These are phyloP conservation scores for Copromyces sp. DNA, from an alignment of 495 filamentous ascomycete genomes.

Conservation along the genomic window DNA sequence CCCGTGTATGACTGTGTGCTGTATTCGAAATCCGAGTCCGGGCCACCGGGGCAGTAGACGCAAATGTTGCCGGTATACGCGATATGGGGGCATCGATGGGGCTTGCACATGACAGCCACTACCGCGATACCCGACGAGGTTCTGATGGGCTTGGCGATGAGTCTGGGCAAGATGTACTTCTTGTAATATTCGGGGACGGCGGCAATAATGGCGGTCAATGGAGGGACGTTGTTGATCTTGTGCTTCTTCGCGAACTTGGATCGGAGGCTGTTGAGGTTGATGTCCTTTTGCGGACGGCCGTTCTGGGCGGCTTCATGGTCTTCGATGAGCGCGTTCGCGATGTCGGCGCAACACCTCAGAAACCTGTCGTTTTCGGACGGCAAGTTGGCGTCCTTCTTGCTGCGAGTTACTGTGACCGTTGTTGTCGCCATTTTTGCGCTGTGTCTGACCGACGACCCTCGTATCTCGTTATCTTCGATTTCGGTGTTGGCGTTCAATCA, in stretches of 20 bases:
- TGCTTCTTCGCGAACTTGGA: conserved; percentile 89
- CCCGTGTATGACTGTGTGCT: conserved; percentile 97
- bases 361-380: conserved; percentile 88
- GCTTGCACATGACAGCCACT: conserved; percentile 99
- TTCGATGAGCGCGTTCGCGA: conserved; percentile 85
- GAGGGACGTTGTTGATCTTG: conserved; percentile 70
- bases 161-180: conserved; percentile 92
- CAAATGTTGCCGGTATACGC: conserved; percentile 97
- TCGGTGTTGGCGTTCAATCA: not conserved
- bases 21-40: conserved; percentile 97
- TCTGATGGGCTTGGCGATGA: conserved; percentile 92
- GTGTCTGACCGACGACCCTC: not conserved
- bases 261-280: conserved; percentile 86
- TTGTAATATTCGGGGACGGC: conserved; percentile 98
- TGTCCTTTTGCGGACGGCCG: conserved; percentile 62
- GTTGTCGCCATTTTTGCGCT: conserved; percentile 31
- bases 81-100: conserved; percentile 94
- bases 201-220: conserved; percentile 92
- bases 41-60: conserved; percentile 95
- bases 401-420: conserved; percentile 29
- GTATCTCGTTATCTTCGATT: not conserved
- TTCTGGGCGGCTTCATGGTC: conserved; percentile 76
- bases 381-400: conserved; percentile 58
- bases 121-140: conserved; percentile 98
- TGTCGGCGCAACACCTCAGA: conserved; percentile 87